A percentile compares a stretch with the other conserved stretches of the same genome.
These are phyloP conservation scores for Hypoxylon sp. DNA, from an alignment of 2,329 filamentous ascomycete genomes.

Conservation along the genomic window DNA sequence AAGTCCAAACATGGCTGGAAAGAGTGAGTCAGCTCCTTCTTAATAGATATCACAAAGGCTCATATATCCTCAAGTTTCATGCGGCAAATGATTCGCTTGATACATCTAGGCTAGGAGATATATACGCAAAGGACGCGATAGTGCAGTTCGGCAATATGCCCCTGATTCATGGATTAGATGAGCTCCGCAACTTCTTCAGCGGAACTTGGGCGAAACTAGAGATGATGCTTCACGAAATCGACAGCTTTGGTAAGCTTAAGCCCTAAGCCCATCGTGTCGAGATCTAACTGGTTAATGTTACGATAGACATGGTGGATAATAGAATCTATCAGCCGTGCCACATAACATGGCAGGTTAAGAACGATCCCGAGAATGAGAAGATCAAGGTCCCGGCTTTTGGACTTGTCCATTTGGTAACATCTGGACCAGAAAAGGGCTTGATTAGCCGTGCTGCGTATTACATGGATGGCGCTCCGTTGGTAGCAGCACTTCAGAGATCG, in stretches of 20 bases:
- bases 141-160: slow-evolving; percentile 47
- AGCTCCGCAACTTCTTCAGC: slow-evolving; percentile 32
- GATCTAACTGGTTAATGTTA: slow-evolving; percentile 2
- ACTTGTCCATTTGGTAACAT: slow-evolving; percentile 35
- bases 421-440: slow-evolving; percentile 40
- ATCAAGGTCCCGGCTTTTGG: slow-evolving; percentile 43
- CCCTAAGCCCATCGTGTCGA: neutral
- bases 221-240: slow-evolving; percentile 46
- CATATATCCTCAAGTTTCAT: slow-evolving; percentile 39
- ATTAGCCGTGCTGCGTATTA: slow-evolving; percentile 39
- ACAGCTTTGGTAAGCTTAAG: slow-evolving; percentile 39
- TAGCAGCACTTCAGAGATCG: slow-evolving; percentile 38
- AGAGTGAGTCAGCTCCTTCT: slow-evolving; percentile 27
- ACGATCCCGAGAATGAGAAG: slow-evolving; percentile 46
- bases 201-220: slow-evolving; percentile 39
- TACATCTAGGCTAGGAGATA: slow-evolving; percentile 26
- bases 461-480: slow-evolving; percentile 45
- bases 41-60: neutral
- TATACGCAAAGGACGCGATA: slow-evolving; percentile 42
- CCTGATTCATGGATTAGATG: slow-evolving; percentile 43
- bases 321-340: slow-evolving; percentile 48
- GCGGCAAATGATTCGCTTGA: slow-evolving; percentile 43
- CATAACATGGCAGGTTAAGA: slow-evolving; percentile 47
- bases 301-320: slow-evolving; percentile 43
- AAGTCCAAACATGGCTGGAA: slow-evolving; percentile 42